Evolutionary conservation across 192 early-diverging fungal genomes (phyloP).

Genomic region (Rhizoclosmatium globosum): DNA sequence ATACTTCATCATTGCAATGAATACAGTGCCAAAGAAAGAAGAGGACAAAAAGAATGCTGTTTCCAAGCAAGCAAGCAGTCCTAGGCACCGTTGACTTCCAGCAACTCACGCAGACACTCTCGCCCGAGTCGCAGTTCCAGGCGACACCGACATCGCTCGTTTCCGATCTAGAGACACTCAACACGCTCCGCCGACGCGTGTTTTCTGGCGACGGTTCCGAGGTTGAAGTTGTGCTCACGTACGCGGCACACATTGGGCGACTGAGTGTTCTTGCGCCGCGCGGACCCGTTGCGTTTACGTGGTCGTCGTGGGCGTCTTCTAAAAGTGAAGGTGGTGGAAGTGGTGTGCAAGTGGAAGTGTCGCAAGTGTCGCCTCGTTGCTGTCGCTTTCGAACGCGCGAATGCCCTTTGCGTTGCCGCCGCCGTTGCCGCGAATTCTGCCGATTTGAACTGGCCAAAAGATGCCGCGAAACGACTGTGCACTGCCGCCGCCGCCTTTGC

Average conservation of each 20-base stretch:
- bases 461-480: no score
- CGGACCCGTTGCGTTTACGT: slow-evolving; percentile 4
- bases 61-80: background rate
- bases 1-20: no score
- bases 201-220: background rate
- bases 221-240: background rate
- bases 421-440: background rate
- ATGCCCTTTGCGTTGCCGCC: background rate
- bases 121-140: background rate
- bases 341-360: no score
- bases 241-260: no score
- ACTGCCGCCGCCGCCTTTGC: slow-evolving; percentile 3
- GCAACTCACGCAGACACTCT: background rate
- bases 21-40: no score
- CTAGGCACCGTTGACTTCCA: background rate
- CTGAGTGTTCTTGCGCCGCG: no score
- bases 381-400: background rate
- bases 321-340: background rate
- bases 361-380: background rate
- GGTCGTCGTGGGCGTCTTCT: background rate
- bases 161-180: background rate
- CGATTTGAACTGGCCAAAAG: no score
- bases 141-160: background rate
- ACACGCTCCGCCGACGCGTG: background rate
- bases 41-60: no score